Percentiles rank a stretch among this genome's conserved stretches.
Evolutionary conservation across 345 rosid species (phyloP).

Genomic region (Gossypium longicalyx): DNA sequence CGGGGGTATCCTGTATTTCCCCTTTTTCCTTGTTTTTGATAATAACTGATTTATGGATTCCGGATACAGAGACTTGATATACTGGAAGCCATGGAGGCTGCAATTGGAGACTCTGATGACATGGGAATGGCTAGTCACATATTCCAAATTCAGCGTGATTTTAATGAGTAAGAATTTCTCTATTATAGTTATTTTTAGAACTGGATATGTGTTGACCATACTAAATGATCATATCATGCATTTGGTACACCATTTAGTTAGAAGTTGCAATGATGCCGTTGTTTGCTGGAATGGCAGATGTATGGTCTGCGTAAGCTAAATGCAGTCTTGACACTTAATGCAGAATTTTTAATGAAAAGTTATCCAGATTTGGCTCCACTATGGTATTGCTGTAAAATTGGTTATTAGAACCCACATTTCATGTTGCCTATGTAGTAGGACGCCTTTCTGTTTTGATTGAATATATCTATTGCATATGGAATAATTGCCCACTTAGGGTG

Average conservation of each 20-base stretch:
- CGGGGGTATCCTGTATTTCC: background rate
- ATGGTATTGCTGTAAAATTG: background rate
- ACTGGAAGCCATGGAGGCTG: slow-evolving; percentile 72
- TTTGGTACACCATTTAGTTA: background rate
- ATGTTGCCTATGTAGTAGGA: background rate
- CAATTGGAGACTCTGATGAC: slow-evolving; percentile 41
- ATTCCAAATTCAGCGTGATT: slow-evolving; percentile 69
- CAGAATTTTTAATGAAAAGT: no score
- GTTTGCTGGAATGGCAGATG: background rate
- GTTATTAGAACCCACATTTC: background rate
- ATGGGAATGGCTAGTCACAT: slow-evolving; percentile 31
- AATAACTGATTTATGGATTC: slow-evolving; percentile 18
- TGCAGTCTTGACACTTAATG: background rate
- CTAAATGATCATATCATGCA: background rate
- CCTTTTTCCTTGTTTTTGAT: background rate
- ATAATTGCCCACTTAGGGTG: no score
- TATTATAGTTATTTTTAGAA: background rate
- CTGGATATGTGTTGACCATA: background rate
- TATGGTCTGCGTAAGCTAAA: background rate
- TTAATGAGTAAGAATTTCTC: slow-evolving; percentile 65
- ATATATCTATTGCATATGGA: no score
- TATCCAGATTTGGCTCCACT: background rate
- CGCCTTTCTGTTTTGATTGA: no score
- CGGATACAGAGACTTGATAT: slow-evolving; percentile 66
- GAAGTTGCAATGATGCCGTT: background rate